Conservation (phyloP, 148 eudicot genomes). For the Rhododendron williamsianum region DNA sequence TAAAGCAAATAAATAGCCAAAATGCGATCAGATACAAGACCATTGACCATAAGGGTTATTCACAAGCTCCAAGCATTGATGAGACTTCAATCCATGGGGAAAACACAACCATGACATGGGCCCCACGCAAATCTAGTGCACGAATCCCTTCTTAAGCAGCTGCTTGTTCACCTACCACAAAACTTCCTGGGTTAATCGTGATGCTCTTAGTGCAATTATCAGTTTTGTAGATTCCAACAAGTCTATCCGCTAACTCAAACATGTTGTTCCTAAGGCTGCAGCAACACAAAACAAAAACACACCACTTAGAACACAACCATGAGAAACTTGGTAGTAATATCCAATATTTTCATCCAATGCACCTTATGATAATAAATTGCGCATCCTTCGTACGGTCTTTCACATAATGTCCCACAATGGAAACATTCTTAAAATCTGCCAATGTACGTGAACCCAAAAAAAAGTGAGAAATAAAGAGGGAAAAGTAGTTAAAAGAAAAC, state of each 20-base stretch:
- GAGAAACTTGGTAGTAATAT: not conserved
- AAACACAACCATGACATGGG: not conserved
- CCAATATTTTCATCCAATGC: not conserved
- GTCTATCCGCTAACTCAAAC: slow-evolving; percentile 97
- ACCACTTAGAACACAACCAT: not conserved
- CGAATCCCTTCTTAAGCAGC: slow-evolving; percentile 33
- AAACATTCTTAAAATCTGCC: slow-evolving; percentile 93
- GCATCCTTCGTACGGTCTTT: slow-evolving; percentile 97
- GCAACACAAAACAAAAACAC: not conserved
- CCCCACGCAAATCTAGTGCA: not conserved
- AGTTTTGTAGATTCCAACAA: slow-evolving; percentile 98
- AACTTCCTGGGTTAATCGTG: slow-evolving; percentile 85
- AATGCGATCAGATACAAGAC: not conserved
- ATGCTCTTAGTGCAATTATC: slow-evolving; percentile 96
- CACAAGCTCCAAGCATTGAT: not conserved
- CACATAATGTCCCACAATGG: slow-evolving; percentile 96
- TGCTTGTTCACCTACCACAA: slow-evolving; percentile 61
- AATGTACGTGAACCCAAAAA: not conserved
- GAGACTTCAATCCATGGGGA: not conserved
- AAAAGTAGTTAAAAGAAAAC: not conserved
- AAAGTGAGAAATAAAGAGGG: not conserved
- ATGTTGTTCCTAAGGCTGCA: slow-evolving; percentile 97
- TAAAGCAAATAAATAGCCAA: not conserved
- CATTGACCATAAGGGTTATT: not conserved
- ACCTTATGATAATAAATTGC: slow-evolving; percentile 95